Percentiles rank a stretch among this genome's conserved stretches.
These are phyloP conservation scores for Hanseniaspora mollemarum DNA, from an alignment of 805 yeast species.

Conservation along the genomic window DNA sequence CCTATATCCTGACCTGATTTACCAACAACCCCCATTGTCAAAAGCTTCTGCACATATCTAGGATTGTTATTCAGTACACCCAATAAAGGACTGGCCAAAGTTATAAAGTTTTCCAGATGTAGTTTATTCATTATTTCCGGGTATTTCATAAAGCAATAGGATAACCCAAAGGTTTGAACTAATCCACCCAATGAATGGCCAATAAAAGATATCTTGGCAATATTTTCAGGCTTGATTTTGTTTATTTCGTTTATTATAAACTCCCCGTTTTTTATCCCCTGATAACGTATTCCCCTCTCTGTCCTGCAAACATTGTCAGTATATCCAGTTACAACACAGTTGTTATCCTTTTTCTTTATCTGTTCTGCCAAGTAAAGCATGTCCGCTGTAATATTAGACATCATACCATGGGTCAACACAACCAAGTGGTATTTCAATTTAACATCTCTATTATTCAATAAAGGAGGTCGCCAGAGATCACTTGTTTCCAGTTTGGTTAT, in stretches of 20 bases:
- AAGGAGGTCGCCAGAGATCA: conserved; percentile 47
- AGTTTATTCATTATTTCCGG: conserved; percentile 56
- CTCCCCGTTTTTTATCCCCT: conserved; percentile 64
- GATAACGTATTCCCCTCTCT: conserved; percentile 62
- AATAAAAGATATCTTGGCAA: conserved; percentile 52
- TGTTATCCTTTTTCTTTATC: conserved; percentile 34
- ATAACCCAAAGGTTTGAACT: conserved; percentile 65
- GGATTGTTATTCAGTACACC: conserved; percentile 76
- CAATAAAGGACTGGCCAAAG: conserved; percentile 62
- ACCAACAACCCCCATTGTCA: conserved; percentile 67
- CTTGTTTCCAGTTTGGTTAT: conserved; percentile 46
- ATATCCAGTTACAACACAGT: conserved; percentile 55
- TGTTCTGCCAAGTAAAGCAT: conserved; percentile 63
- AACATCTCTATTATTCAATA: conserved; percentile 10
- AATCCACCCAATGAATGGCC: conserved; percentile 76
- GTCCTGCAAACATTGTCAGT: conserved; percentile 66
- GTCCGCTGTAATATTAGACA: conserved; percentile 66
- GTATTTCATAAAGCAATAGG: conserved; percentile 54
- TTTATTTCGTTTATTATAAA: conserved; percentile 42
- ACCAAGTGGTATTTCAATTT: conserved; percentile 50
- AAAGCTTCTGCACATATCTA: conserved; percentile 53
- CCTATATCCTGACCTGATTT: conserved; percentile 73
- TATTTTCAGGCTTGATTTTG: conserved; percentile 34
- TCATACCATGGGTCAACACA: conserved; percentile 64
- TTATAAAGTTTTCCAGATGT: conserved; percentile 54